Evolutionary conservation across 176 grass and related monocot species (phyloP).

Genomic region (Elymus sibiricus): DNA sequence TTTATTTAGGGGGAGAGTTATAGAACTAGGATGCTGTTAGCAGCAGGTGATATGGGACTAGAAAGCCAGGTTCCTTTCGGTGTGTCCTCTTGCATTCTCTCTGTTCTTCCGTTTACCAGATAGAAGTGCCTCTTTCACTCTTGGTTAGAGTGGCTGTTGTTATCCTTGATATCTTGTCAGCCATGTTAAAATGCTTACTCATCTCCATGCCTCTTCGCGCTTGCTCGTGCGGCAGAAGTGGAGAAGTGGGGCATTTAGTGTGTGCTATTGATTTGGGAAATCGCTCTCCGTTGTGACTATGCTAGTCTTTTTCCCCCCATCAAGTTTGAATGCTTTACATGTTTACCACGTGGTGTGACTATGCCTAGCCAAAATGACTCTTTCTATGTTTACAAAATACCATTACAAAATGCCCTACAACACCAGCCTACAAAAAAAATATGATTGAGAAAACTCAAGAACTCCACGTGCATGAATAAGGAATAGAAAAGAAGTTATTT

Average conservation of each 20-base stretch:
- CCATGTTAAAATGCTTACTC: constrained; percentile 7
- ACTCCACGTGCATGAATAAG: background rate
- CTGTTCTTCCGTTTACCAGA: background rate
- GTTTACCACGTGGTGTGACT: too few species aligned
- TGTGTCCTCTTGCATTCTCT: constrained; percentile 6
- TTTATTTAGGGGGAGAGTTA: constrained; percentile 13
- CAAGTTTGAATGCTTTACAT: too few species aligned
- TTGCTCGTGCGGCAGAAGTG: background rate
- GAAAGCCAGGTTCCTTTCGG: constrained; percentile 39
- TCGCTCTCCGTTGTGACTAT: background rate
- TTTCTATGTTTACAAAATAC: background rate
- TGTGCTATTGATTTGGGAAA: background rate
- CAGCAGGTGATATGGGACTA: constrained; percentile 33
- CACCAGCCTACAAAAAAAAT: background rate
- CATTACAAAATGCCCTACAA: background rate
- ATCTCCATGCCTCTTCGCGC: background rate
- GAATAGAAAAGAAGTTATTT: background rate
- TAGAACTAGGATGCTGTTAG: constrained; percentile 36
- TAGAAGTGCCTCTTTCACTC: constrained; percentile 2
- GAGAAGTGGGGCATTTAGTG: background rate
- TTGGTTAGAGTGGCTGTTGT: constrained; percentile 2
- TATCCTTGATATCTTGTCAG: background rate
- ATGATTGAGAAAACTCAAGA: background rate
- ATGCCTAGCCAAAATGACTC: too few species aligned
- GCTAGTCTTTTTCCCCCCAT: too few species aligned